Conservation (phyloP, 306 rosid genomes). For the Vigna nakashimae region DNA sequence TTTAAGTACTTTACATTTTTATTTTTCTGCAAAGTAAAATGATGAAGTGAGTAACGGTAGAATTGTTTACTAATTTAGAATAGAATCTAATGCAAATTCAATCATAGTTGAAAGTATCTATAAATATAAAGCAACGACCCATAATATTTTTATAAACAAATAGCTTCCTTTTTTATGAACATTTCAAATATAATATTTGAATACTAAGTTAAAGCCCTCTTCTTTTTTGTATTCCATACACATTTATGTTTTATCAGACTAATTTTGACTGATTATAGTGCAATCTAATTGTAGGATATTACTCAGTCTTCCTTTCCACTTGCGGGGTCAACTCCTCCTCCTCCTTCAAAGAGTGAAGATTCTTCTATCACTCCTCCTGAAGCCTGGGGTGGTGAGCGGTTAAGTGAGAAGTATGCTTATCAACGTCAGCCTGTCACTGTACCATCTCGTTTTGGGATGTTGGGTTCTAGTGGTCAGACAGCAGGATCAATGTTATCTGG, state of each 20-base stretch:
- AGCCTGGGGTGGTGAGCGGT: slow-evolving; percentile 99
- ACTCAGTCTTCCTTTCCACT: slow-evolving; percentile 66
- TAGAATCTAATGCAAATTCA: slow-evolving; percentile 11
- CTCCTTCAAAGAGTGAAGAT: slow-evolving; percentile 77
- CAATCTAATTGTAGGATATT: slow-evolving; percentile 68
- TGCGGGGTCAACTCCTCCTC: slow-evolving; percentile 74
- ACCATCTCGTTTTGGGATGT: slow-evolving; percentile 79
- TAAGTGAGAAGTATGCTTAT: slow-evolving; percentile 74
- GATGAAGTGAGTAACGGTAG: background rate
- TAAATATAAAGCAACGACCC: background rate
- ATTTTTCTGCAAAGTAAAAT: background rate
- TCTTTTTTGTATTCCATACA: background rate
- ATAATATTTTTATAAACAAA: background rate
- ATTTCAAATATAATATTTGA: slow-evolving; percentile 14
- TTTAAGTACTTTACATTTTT: slow-evolving; percentile 5
- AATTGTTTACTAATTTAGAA: slow-evolving; percentile 24
- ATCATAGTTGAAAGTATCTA: background rate
- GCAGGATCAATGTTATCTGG: slow-evolving; percentile 74
- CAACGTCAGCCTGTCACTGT: slow-evolving; percentile 60
- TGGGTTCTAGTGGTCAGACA: slow-evolving; percentile 68
- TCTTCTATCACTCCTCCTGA: slow-evolving; percentile 98
- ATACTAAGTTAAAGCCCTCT: background rate
- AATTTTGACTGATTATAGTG: slow-evolving; percentile 38
- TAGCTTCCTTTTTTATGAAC: background rate
- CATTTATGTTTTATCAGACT: slow-evolving; percentile 5